phyloP scores from a whole-genome alignment of 306 rosid genomes.

The Acmispon strigosus region DNA sequence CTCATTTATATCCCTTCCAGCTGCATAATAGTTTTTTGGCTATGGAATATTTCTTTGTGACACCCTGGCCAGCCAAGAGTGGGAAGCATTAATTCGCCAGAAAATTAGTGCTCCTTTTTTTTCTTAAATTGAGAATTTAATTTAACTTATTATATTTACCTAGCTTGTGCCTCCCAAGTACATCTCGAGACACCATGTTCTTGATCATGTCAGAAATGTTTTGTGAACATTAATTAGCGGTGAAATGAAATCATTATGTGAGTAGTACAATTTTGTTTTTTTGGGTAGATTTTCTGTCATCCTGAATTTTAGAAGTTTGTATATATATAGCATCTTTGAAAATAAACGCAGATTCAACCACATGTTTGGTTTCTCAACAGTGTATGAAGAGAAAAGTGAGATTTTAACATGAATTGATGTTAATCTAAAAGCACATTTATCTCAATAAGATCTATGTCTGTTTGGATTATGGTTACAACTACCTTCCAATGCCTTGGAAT shows the following conservation, averaged over 20 bases:
- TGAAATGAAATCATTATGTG: neutral
- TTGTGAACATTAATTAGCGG: neutral
- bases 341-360: no score
- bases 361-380: no score
- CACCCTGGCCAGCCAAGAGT: conserved; percentile 29
- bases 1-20: neutral
- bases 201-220: neutral
- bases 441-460: no score
- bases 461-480: no score
- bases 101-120: neutral
- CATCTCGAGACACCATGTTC: neutral
- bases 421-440: no score
- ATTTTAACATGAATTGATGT: no score
- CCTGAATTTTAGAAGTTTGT: neutral
- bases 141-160: conserved; percentile 1
- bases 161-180: conserved; percentile 27
- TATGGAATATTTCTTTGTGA: conserved; percentile 26
- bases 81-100: conserved; percentile 34
- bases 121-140: conserved; percentile 16
- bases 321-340: neutral
- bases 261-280: neutral
- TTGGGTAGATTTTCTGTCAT: neutral
- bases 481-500: no score
- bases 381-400: no score
- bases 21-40: conserved; percentile 7